A percentile compares a stretch with the other conserved stretches of the same genome.
phyloP scores from a whole-genome alignment of 805 yeast species.

The Yamadazyma phyllophila region DNA sequence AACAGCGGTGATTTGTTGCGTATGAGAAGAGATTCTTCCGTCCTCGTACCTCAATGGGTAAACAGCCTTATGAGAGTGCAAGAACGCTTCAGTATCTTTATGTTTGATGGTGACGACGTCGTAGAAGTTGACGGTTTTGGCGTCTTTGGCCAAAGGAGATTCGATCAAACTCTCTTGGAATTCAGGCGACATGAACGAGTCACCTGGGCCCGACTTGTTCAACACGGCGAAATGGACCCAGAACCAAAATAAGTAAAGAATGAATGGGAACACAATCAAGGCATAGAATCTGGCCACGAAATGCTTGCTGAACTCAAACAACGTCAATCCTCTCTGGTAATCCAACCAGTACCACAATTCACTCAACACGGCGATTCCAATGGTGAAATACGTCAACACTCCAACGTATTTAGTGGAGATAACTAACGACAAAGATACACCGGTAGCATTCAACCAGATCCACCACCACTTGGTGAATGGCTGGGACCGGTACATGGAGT shows the following conservation, averaged over 20 bases:
- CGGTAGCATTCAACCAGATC: constrained; percentile 82
- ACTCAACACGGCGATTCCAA: constrained; percentile 80
- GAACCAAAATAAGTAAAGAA: constrained; percentile 85
- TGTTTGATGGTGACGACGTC: constrained; percentile 79
- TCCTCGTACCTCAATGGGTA: constrained; percentile 95
- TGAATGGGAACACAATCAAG: constrained; percentile 75
- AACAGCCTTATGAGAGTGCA: constrained; percentile 75
- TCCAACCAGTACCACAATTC: constrained; percentile 91
- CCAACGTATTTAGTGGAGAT: constrained; percentile 97
- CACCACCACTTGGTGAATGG: constrained; percentile 82
- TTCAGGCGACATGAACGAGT: constrained; percentile 87
- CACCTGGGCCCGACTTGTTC: constrained; percentile 92
- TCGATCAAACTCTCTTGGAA: constrained; percentile 93
- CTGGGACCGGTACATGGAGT: constrained; percentile 58
- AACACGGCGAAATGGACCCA: constrained; percentile 84
- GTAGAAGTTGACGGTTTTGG: constrained; percentile 70
- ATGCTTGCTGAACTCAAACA: constrained; percentile 61
- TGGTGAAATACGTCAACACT: constrained; percentile 80
- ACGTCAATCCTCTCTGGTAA: constrained; percentile 58
- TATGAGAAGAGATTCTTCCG: constrained; percentile 90
- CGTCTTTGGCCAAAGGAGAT: constrained; percentile 66
- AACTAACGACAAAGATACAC: constrained; percentile 83
- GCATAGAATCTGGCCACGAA: constrained; percentile 69
- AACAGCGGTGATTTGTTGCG: constrained; percentile 87
- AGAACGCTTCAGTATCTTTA: constrained; percentile 70